These are phyloP conservation scores for Fusarium newnesense DNA, from an alignment of 2,329 filamentous ascomycete species.

Conservation along the genomic window DNA sequence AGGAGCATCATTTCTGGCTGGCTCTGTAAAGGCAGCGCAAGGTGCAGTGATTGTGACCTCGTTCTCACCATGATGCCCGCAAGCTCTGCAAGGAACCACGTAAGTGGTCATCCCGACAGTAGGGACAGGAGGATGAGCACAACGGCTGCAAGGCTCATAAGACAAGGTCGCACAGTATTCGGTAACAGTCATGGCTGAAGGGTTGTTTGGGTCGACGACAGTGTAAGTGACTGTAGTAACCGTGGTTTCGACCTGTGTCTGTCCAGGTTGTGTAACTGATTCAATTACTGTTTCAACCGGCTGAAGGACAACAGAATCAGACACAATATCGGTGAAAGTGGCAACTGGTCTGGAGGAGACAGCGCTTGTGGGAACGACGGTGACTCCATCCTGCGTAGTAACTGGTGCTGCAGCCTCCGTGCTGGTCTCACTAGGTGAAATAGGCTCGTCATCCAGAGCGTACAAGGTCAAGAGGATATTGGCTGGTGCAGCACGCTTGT, in stretches of 20 bases:
- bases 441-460: not conserved
- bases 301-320: rapidly evolving
- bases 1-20: not conserved
- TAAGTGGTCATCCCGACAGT: not conserved
- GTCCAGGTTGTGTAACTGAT: rapidly evolving
- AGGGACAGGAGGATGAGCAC: not conserved
- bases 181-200: not conserved
- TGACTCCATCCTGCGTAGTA: not conserved
- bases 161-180: not conserved
- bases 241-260: not conserved
- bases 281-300: not conserved
- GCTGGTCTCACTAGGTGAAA: rapidly evolving
- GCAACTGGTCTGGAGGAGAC: rapidly evolving
- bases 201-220: not conserved
- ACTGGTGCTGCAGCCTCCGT: rapidly evolving
- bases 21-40: rapidly evolving
- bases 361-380: rapidly evolving
- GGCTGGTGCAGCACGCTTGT: not conserved
- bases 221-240: not conserved
- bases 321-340: rapidly evolving
- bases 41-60: not conserved
- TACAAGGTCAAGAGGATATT: not conserved
- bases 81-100: not conserved
- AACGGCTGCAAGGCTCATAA: not conserved
- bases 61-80: not conserved